These are phyloP conservation scores for Kazachstania bromeliacearum DNA, from an alignment of 805 yeast genomes.

Conservation along the genomic window DNA sequence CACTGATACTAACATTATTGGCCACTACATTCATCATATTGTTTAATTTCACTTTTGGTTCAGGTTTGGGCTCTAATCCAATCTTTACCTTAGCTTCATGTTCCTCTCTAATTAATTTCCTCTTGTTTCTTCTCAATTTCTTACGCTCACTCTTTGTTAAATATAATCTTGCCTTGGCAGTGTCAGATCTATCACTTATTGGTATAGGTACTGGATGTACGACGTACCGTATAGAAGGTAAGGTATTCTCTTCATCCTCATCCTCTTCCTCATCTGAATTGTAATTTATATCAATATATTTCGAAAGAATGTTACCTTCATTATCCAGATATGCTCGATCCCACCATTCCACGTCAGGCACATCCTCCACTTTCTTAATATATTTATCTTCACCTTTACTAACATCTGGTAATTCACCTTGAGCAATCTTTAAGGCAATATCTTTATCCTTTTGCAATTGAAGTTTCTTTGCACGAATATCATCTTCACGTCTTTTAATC, in stretches of 20 bases:
- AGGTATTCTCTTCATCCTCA: constrained; percentile 13
- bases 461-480: too few relatives aligned
- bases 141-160: constrained; percentile 72
- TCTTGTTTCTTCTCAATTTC: constrained; percentile 58
- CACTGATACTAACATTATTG: constrained; percentile 75
- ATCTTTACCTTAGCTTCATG: constrained; percentile 66
- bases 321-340: constrained; percentile 48
- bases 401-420: constrained; percentile 40
- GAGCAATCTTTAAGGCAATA: constrained; percentile 27
- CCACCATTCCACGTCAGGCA: constrained; percentile 86
- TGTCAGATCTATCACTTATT: constrained; percentile 40
- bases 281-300: constrained; percentile 17
- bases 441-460: constrained; percentile 23
- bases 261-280: constrained; percentile 14
- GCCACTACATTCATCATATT: constrained; percentile 74
- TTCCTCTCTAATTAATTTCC: constrained; percentile 56
- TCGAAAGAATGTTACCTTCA: constrained; percentile 31
- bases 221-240: constrained; percentile 56
- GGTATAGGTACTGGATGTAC: constrained; percentile 71
- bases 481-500: constrained; percentile 9
- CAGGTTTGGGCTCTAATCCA: constrained; percentile 82
- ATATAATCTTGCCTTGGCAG: constrained; percentile 39
- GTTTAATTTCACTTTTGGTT: constrained; percentile 75
- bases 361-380: constrained; percentile 29
- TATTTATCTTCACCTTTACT: constrained; percentile 48